Base-by-base conservation (phyloP, 2,329 filamentous ascomycete genomes). In the Fusarium chaquense region DNA sequence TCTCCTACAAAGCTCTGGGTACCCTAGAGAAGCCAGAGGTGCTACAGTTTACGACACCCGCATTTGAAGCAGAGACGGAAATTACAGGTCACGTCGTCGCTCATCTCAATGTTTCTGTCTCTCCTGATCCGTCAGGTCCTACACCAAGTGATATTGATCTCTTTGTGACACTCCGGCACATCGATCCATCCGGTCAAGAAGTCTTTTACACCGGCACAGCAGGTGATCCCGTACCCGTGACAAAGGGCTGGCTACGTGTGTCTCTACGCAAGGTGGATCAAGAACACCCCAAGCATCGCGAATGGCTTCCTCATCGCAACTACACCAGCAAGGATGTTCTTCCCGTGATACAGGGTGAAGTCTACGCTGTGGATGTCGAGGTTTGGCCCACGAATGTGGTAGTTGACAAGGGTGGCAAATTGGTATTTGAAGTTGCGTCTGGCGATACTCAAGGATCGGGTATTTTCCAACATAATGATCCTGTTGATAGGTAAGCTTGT, bases 81-180 rank as follows among this genome's bases (percentile, higher is more conserved):
- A 87, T 93, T 56, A 93, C 91, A 0, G 91, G 91, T 0, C 89
- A 92, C 72, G 80, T 91, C 30, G 81, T 87, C 0, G 89, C 89
- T 0, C 89, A 88, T 67, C 81, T 93, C 6, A 87, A 89, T 63
- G 86, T 91, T 1, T 91, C 89, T 0, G 78, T 90, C 5, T 89
- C 85, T 0, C 79, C 89, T 68, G 87, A 82, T 76, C 86, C 76
- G 76, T 81, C 30, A 1, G 74, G 70, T 0, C 70, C 70, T 2
- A 78, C 74, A 2, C 75, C 78, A 0, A 79, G 74, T 5, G 89
- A 91, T 56, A 89, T 91, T 32, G 88, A 91, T 69, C 75, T 91
- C 6, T 91, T 91, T 72, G 74, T 91, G 16, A 90, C 89, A 0
- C 79, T 91, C 5, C 84, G 89, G 11, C 83, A 91, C 78, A 81